A percentile compares a stretch with the other conserved stretches of the same genome.
These are phyloP conservation scores for Lantana camara DNA, from an alignment of 257 asterid species.

Conservation along the genomic window DNA sequence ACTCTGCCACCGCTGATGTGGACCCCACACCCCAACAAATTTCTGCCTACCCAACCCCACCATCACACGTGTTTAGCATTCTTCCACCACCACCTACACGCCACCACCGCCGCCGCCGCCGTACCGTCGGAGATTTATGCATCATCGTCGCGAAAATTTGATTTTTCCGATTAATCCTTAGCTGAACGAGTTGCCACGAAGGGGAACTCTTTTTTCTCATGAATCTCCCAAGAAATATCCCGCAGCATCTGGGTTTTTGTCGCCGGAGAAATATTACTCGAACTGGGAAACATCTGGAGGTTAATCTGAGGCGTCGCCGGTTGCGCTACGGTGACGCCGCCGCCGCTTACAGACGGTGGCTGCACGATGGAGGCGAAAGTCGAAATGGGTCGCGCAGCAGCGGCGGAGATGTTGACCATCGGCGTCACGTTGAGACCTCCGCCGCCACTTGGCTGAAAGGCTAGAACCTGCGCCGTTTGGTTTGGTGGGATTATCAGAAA, in stretches of 20 bases:
- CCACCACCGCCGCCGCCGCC: slow-evolving; percentile 8
- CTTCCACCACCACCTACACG: slow-evolving; percentile 5
- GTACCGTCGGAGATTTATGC: slow-evolving; percentile 3
- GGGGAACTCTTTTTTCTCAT: slow-evolving; percentile 42
- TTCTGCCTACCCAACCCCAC: slow-evolving; percentile 19
- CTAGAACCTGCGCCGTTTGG: slow-evolving; percentile 49
- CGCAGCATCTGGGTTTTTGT: slow-evolving; percentile 38
- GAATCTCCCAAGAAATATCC: slow-evolving; percentile 52
- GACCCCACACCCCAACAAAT: slow-evolving; percentile 27
- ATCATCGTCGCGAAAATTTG: neutral
- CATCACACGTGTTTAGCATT: slow-evolving; percentile 28
- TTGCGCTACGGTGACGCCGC: slow-evolving; percentile 26
- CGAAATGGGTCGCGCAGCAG: slow-evolving; percentile 39
- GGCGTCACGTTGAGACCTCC: slow-evolving; percentile 35
- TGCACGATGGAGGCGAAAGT: slow-evolving; percentile 37
- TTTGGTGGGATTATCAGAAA: slow-evolving; percentile 50
- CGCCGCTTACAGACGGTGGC: slow-evolving; percentile 29
- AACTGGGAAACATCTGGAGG: slow-evolving; percentile 35
- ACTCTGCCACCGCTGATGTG: slow-evolving; percentile 1
- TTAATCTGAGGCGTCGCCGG: slow-evolving; percentile 30
- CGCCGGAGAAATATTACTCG: slow-evolving; percentile 31
- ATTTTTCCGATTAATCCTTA: slow-evolving; percentile 8
- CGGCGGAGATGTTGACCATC: slow-evolving; percentile 38
- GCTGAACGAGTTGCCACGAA: slow-evolving; percentile 32
- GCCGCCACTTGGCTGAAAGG: slow-evolving; percentile 44